Evolutionary conservation across 108 stramenopile species (phyloP).

Genomic region (Phaeodactylum tricornutum): DNA sequence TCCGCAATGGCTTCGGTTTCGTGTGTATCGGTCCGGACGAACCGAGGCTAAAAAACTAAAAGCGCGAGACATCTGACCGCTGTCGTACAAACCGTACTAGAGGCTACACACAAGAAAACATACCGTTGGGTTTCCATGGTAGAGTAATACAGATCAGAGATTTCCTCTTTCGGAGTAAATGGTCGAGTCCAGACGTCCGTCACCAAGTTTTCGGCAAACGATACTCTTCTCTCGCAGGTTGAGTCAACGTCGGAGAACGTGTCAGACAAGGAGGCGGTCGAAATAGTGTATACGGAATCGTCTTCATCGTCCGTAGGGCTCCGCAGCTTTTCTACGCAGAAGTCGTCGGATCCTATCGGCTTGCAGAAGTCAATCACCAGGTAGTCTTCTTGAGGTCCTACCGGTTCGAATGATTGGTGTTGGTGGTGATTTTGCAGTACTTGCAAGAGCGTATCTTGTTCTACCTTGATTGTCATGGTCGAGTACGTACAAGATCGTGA

Average conservation of each 20-base stretch:
- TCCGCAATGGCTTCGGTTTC: neutral
- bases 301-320: slow-evolving; percentile 12
- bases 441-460: slow-evolving; percentile 50
- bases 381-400: slow-evolving; percentile 8
- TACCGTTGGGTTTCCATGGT: slow-evolving; percentile 57
- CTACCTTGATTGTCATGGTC: slow-evolving; percentile 69
- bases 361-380: neutral
- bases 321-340: slow-evolving; percentile 5
- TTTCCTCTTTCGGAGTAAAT: slow-evolving; percentile 22
- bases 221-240: slow-evolving; percentile 43
- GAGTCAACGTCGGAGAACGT: slow-evolving; percentile 18
- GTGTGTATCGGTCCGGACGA: neutral
- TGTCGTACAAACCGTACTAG: slow-evolving; percentile 17
- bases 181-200: slow-evolving; percentile 63
- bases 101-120: slow-evolving; percentile 5
- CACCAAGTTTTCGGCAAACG: slow-evolving; percentile 52
- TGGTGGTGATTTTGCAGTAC: slow-evolving; percentile 16
- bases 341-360: neutral
- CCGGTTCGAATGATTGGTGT: slow-evolving; percentile 5
- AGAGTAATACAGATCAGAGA: slow-evolving; percentile 6
- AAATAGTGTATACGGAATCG: slow-evolving; percentile 35
- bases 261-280: slow-evolving; percentile 30
- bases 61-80: no score
- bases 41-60: no score
- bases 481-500: no score